These are phyloP conservation scores for Poteriospumella lacustris DNA, from an alignment of 108 stramenopile species.

Conservation along the genomic window DNA sequence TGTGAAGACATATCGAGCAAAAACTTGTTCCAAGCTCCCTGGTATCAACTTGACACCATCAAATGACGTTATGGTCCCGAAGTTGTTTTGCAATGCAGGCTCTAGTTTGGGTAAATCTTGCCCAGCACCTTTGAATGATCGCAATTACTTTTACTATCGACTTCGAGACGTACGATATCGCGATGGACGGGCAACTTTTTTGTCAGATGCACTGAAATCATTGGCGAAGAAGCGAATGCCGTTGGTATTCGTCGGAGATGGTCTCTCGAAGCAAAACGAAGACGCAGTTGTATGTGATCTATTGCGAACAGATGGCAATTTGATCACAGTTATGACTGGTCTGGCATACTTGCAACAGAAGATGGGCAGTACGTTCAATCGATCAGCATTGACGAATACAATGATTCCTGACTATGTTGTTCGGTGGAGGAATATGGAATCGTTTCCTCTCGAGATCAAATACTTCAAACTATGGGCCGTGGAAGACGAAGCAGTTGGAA, in stretches of 20 bases:
- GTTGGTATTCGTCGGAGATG: conserved; percentile 24
- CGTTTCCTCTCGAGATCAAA: too few species aligned
- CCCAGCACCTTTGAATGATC: neutral
- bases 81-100: conserved; percentile 16
- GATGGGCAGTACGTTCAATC: too few species aligned
- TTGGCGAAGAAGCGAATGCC: neutral
- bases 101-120: conserved; percentile 10
- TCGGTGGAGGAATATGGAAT: too few species aligned
- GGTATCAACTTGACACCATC: neutral
- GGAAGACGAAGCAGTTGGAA: too few species aligned
- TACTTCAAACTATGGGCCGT: too few species aligned
- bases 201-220: neutral
- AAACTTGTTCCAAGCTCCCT: neutral
- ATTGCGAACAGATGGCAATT: conserved; percentile 10
- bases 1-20: neutral
- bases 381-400: too few species aligned
- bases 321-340: neutral
- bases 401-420: too few species aligned
- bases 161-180: neutral
- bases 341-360: neutral
- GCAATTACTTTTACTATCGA: neutral
- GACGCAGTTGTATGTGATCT: conserved; percentile 24
- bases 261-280: conserved; percentile 27
- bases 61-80: neutral
- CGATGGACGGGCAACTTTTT: neutral